Evolutionary conservation across 495 filamentous ascomycete genomes (phyloP).

Genomic region (Talaromyces trachyspermus): DNA sequence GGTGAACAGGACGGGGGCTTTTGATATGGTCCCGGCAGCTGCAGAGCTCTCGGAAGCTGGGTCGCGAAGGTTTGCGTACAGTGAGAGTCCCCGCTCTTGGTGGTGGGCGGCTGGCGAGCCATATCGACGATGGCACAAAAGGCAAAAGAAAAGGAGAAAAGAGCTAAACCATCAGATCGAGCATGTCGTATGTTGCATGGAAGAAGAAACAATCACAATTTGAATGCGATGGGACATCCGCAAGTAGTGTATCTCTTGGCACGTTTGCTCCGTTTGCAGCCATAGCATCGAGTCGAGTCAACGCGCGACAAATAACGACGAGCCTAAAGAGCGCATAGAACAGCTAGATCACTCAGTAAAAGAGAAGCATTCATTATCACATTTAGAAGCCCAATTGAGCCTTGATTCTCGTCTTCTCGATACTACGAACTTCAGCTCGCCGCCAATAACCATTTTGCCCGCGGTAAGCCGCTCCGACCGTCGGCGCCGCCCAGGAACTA

Average conservation of each 20-base stretch:
- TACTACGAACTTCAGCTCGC: no score
- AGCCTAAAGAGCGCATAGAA: no score
- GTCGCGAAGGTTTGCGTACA: conserved; percentile 60
- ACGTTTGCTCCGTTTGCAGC: conserved; percentile 7
- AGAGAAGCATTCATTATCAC: background rate
- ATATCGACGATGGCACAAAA: conserved; percentile 15
- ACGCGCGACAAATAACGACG: no score
- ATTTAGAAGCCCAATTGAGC: no score
- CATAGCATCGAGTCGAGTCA: background rate
- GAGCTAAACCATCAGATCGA: no score
- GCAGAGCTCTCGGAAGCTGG: conserved; percentile 38
- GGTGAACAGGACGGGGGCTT: conserved; percentile 73
- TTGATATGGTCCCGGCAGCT: conserved; percentile 58
- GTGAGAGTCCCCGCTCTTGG: conserved; percentile 39
- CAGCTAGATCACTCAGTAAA: no score
- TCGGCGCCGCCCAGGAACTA: background rate
- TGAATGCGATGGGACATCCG: background rate
- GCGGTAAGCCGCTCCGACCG: conserved; percentile 3
- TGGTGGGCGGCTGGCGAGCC: conserved; percentile 26
- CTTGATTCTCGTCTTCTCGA: no score
- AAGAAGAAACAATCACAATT: background rate
- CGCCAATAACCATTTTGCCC: no score
- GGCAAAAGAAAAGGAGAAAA: background rate
- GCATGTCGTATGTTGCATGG: background rate
- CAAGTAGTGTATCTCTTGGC: background rate